phyloP scores from a whole-genome alignment of 176 grass and related monocot genomes.

The Cenchrus americanus region DNA sequence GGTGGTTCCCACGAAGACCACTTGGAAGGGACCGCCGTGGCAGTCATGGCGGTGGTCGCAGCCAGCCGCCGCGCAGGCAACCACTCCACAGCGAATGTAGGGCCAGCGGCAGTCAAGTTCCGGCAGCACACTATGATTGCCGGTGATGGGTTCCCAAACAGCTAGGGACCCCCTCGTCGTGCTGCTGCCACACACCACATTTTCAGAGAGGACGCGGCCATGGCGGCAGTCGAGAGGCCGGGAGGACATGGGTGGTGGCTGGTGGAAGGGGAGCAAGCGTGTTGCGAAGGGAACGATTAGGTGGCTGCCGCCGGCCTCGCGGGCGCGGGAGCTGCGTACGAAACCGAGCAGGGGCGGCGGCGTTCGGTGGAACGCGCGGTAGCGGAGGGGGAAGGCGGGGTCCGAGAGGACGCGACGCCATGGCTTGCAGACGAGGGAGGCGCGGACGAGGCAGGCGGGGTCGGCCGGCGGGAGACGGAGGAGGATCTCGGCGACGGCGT shows the following conservation, averaged over 20 bases:
- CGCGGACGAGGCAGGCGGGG: background rate
- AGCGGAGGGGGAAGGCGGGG: background rate
- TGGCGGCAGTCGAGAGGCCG: background rate
- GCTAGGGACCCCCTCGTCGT: too few species aligned
- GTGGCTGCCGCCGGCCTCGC: background rate
- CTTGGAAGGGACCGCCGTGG: too few species aligned
- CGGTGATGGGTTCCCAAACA: background rate
- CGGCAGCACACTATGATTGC: too few species aligned
- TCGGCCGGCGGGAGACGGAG: background rate
- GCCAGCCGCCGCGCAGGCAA: too few species aligned
- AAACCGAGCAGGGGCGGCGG: background rate
- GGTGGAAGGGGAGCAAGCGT: background rate
- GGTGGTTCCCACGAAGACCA: too few species aligned
- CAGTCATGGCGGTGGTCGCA: too few species aligned
- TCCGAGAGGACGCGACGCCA: background rate
- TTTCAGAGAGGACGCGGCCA: background rate
- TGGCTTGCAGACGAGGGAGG: background rate
- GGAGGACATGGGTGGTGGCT: background rate
- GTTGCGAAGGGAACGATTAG: background rate
- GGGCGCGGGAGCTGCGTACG: background rate
- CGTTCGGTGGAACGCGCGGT: background rate
- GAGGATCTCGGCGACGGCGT: background rate
- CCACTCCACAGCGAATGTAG: too few species aligned
- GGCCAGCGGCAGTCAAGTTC: too few species aligned
- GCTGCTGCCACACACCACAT: too few species aligned